These are phyloP conservation scores for Venturia pyrina DNA, from an alignment of 2,329 filamentous ascomycete species.

Conservation along the genomic window DNA sequence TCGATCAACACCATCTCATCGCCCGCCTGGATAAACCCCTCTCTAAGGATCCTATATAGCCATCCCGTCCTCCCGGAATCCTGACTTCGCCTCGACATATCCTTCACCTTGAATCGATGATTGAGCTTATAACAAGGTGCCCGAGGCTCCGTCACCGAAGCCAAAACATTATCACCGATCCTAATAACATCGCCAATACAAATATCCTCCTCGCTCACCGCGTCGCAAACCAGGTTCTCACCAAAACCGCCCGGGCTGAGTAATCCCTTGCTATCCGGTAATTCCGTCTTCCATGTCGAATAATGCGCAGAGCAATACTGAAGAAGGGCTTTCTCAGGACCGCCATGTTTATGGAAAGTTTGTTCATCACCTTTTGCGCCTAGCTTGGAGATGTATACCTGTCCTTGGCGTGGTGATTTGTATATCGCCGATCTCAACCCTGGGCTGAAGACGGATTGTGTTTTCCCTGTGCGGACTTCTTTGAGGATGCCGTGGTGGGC, in stretches of 20 bases:
- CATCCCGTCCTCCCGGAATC: slow-evolving; percentile 51
- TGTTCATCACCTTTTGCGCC: slow-evolving; percentile 53
- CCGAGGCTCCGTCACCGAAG: slow-evolving; percentile 52
- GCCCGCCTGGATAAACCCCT: slow-evolving; percentile 45
- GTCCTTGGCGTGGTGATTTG: slow-evolving; percentile 36
- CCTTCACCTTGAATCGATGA: slow-evolving; percentile 53
- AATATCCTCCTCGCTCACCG: slow-evolving; percentile 53
- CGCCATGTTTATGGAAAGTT: slow-evolving; percentile 51
- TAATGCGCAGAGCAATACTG: slow-evolving; percentile 54
- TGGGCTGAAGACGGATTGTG: slow-evolving; percentile 45
- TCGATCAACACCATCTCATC: slow-evolving; percentile 48
- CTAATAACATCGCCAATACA: slow-evolving; percentile 54
- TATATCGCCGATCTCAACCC: slow-evolving; percentile 47
- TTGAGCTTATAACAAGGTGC: slow-evolving; percentile 61
- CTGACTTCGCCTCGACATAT: slow-evolving; percentile 51
- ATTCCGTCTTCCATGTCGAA: slow-evolving; percentile 41
- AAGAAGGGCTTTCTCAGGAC: slow-evolving; percentile 53
- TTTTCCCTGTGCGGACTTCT: slow-evolving; percentile 47
- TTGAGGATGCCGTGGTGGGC: slow-evolving; percentile 25
- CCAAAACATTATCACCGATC: slow-evolving; percentile 39
- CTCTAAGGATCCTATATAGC: slow-evolving; percentile 52
- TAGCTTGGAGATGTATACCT: slow-evolving; percentile 36
- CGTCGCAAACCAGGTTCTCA: slow-evolving; percentile 50
- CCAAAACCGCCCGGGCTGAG: slow-evolving; percentile 53
- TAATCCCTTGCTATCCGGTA: slow-evolving; percentile 39